Conservation (phyloP, 2,329 filamentous ascomycete species). For the Alternaria sp. region DNA sequence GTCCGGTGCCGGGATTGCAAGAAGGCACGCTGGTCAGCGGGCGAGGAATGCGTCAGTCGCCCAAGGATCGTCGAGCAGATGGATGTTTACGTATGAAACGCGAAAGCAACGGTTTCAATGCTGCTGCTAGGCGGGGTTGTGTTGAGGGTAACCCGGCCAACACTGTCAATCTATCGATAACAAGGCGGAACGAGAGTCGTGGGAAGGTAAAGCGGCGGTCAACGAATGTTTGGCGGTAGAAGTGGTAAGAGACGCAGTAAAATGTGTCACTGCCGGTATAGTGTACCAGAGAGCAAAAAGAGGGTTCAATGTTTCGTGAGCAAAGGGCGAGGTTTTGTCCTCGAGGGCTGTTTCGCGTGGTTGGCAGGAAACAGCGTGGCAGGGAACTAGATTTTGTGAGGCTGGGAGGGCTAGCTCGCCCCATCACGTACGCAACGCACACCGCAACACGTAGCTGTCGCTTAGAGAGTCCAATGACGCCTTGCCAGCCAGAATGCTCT, state of each 20-base stretch:
- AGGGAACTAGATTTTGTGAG: constrained; percentile 22
- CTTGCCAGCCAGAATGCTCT: background rate
- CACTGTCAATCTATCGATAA: constrained; percentile 22
- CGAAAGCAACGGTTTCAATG: constrained; percentile 22
- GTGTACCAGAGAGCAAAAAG: constrained; percentile 6
- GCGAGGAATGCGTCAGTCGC: constrained; percentile 31
- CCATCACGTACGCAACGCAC: constrained; percentile 23
- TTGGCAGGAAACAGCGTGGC: constrained; percentile 23
- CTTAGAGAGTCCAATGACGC: constrained; percentile 14
- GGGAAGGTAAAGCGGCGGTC: constrained; percentile 18
- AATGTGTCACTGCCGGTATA: constrained; percentile 14
- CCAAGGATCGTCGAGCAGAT: constrained; percentile 21
- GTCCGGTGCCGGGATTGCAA: constrained; percentile 5
- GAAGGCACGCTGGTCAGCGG: constrained; percentile 18
- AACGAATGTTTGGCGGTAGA: constrained; percentile 14
- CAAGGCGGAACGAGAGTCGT: constrained; percentile 12
- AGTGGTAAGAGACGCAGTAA: constrained; percentile 19
- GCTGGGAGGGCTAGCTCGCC: constrained; percentile 24
- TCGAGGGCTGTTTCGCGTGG: constrained; percentile 1
- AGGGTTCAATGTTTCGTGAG: constrained; percentile 18
- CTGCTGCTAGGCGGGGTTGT: background rate
- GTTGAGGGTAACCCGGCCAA: constrained; percentile 22
- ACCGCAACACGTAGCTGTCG: constrained; percentile 32
- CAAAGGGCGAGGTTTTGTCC: constrained; percentile 20
- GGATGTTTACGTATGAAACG: constrained; percentile 36